A percentile compares a stretch with the other conserved stretches of the same genome.
These are phyloP conservation scores for Fusarium nurragi DNA, from an alignment of 2,329 filamentous ascomycete species.

Conservation along the genomic window DNA sequence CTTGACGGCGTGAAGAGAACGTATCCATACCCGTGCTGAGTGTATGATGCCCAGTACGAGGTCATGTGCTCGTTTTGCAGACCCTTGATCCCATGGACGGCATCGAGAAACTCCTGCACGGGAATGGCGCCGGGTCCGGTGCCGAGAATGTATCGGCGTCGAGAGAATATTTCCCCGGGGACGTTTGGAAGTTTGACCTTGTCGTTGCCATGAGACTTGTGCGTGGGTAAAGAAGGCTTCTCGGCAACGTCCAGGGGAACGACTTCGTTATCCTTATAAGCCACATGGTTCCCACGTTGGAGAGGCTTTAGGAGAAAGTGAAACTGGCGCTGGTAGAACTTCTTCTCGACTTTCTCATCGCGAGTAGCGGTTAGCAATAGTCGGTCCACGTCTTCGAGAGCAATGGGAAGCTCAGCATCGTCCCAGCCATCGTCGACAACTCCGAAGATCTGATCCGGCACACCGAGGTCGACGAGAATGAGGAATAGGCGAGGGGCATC, in stretches of 20 bases:
- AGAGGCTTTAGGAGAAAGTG: conserved; percentile 74
- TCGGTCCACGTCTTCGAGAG: conserved; percentile 70
- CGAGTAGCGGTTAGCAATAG: conserved; percentile 67
- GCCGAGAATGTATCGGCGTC: conserved; percentile 66
- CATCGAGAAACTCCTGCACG: conserved; percentile 66
- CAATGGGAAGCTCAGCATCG: conserved; percentile 77
- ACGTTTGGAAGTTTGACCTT: conserved; percentile 71
- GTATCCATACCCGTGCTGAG: conserved; percentile 69
- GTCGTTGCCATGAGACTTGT: conserved; percentile 57
- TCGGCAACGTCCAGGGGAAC: conserved; percentile 75
- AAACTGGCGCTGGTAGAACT: conserved; percentile 77
- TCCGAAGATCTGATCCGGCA: conserved; percentile 78
- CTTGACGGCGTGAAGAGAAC: conserved; percentile 72
- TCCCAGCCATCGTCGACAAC: conserved; percentile 81
- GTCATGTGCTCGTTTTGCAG: conserved; percentile 75
- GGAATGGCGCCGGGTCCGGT: conserved; percentile 54
- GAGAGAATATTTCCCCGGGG: conserved; percentile 65
- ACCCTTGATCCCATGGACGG: conserved; percentile 66
- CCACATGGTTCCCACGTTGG: conserved; percentile 66
- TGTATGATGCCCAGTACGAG: conserved; percentile 77
- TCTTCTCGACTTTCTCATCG: conserved; percentile 71
- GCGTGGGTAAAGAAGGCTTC: conserved; percentile 57
- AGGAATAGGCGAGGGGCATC: conserved; percentile 77
- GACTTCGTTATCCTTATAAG: conserved; percentile 73
- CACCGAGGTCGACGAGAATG: conserved; percentile 73